Base-by-base conservation (phyloP, 345 rosid species). In the Fremontodendron californicum region DNA sequence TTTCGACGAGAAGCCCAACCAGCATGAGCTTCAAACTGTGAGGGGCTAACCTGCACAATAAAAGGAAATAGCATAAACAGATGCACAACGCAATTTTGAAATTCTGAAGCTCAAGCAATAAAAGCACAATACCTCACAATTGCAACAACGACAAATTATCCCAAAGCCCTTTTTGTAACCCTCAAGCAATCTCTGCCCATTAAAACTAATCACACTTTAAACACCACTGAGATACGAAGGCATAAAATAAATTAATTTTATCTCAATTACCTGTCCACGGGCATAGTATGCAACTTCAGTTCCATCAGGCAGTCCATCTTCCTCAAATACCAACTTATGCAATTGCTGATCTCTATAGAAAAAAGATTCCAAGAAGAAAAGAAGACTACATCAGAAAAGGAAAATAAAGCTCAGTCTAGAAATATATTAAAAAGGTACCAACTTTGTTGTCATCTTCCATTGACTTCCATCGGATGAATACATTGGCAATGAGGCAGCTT, bases 1-100 rank as follows among this genome's bases (percentile, higher is more conserved):
- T 96, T 93, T 82, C 89, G 88, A 75, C 98, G 97, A 57, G 99
- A 87, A 77, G 97, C 90, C 96, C 98, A 93, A 81, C 99, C 99
- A 83, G 99, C 99, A 89, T 96, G 99, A 83, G 91, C 94, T 89
- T 96, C 99, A 81, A 96, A 96, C 63, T 86, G 88, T 57, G 99
- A 93, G 51, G 99, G 91, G 87, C 99, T 96, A 83, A 96, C 94
- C 99, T 96, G 91, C 81, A 77, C 79, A 58, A 71, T 77, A 77
- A 74, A 82, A 35, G 75, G 35, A 73, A 75, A 16, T 42, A 46
- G 33, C 15, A 43, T 76, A 65, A 81, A 76, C 68, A 79, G 72
- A 72, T 48, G 42, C 63, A 75, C 64, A 37, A 73, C 60, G 74
- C 39, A 54, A 43, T 27, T 52, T 63, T 11, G 37, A 64, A 49